A percentile compares a stretch with the other conserved stretches of the same genome.
Conservation (phyloP, 495 filamentous ascomycete genomes). For the Trichoderma gamsii region DNA sequence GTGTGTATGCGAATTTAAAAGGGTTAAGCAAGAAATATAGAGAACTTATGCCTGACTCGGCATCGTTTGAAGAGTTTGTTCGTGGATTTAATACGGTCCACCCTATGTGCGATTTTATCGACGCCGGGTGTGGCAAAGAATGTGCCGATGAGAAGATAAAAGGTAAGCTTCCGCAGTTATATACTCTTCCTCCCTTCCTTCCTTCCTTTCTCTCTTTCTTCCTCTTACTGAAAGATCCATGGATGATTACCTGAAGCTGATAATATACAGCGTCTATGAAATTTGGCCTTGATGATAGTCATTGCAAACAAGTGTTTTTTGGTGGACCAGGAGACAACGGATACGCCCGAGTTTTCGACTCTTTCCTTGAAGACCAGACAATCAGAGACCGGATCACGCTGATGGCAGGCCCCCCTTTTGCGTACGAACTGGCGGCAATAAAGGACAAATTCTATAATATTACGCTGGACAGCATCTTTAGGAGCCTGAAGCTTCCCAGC, state of each 20-base stretch:
- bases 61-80: slow-evolving; percentile 22
- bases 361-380: background rate
- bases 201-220: background rate
- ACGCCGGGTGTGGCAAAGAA: slow-evolving; percentile 32
- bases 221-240: background rate
- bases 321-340: slow-evolving; percentile 16
- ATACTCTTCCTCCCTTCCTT: background rate
- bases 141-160: slow-evolving; percentile 24
- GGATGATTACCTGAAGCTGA: background rate
- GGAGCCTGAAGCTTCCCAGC: slow-evolving; percentile 14
- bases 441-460: slow-evolving; percentile 10
- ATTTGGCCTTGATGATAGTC: background rate
- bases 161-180: slow-evolving; percentile 7
- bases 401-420: slow-evolving; percentile 14
- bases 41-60: slow-evolving; percentile 7
- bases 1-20: slow-evolving; percentile 29
- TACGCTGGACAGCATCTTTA: slow-evolving; percentile 13
- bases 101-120: slow-evolving; percentile 29
- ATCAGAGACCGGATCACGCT: slow-evolving; percentile 13
- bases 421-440: slow-evolving; percentile 12
- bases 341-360: slow-evolving; percentile 13
- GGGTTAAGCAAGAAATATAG: slow-evolving; percentile 27
- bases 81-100: slow-evolving; percentile 31
- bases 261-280: background rate
- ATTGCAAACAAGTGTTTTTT: slow-evolving; percentile 15